Conservation (phyloP, 2,329 filamentous ascomycete species). For the Madurella fahalii region DNA sequence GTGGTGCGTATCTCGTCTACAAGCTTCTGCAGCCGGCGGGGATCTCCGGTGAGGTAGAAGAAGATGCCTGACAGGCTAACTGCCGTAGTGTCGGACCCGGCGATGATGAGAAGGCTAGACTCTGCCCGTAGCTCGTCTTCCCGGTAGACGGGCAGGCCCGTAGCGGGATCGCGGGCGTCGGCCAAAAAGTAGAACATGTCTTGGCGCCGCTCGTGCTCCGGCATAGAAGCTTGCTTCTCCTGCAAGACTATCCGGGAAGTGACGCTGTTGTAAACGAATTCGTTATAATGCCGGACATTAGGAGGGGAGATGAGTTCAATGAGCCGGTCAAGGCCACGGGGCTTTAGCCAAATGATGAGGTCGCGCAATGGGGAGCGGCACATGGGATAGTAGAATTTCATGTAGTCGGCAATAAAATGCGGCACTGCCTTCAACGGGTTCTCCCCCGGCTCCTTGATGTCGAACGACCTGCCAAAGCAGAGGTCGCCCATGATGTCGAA, state of each 20-base stretch:
- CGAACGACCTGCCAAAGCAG: constrained; percentile 25
- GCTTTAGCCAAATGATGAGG: constrained; percentile 13
- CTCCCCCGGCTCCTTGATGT: constrained; percentile 25
- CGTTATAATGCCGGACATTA: constrained; percentile 12
- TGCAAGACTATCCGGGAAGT: constrained; percentile 19
- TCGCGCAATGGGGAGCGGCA: constrained; percentile 8
- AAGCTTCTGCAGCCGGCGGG: constrained; percentile 11
- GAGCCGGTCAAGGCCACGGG: constrained; percentile 19
- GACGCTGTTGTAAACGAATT: constrained; percentile 21
- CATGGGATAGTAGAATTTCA: constrained; percentile 19
- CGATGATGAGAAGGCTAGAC: constrained; percentile 23
- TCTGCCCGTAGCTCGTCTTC: constrained; percentile 21
- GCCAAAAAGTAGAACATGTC: constrained; percentile 26
- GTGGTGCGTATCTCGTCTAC: constrained; percentile 16
- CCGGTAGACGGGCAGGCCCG: constrained; percentile 14
- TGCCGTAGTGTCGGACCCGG: constrained; percentile 24
- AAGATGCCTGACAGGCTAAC: constrained; percentile 20
- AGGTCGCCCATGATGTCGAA: constrained; percentile 19
- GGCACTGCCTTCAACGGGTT: constrained; percentile 21
- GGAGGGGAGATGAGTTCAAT: constrained; percentile 13
- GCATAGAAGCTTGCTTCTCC: constrained; percentile 9
- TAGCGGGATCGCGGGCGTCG: constrained; percentile 20
- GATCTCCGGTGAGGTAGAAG: constrained; percentile 22
- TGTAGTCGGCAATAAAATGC: constrained; percentile 15
- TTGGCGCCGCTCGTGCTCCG: constrained; percentile 20